Evolutionary conservation across 768 basidiomycete species (phyloP), one percentile per base, ranked within the genome.

Genomic region (Glaciozyma antarctica): DNA sequence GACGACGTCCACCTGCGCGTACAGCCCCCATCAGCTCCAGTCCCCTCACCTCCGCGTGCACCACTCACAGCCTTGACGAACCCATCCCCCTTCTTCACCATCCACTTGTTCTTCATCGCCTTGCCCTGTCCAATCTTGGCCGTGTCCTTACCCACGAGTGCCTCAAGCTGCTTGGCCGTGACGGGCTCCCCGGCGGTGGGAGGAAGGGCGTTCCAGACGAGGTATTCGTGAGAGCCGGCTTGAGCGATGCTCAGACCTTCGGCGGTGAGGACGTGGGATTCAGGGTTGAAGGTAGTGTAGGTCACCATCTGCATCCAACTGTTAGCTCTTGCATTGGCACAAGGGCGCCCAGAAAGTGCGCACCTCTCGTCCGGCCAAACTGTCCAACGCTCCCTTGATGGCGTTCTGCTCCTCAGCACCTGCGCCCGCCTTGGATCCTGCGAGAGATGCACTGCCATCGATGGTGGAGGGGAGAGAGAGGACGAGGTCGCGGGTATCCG

Each of bases 91-190:
- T 94, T 88, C 77, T 97, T 98, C 26, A 80, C 82, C 67, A 98
- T 90, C 95, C 95, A 99, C 62, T 88, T 88, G 72, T 88, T 91
- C 80, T 93, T 97, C 82, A 99, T 95, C 24, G 94, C 95, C 69
- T 88, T 83, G 13, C 87, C 87, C 78, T 98, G 95, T 1, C 95
- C 95, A 63, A 97, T 83, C 78, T 93, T 95, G 21, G 90, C 86
- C 10, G 84, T 82, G 72, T 95, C 91, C 63, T 88, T 87, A 19
- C 94, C 94, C 19, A 98, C 82, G 64, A 77, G 76, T 1, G 48
- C 63, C 49, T 70, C 69, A 28, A 68, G 60, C 38, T 66, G 44
- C 54, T 59, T 58, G 16, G 60, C 64, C 15, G 66, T 64, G 53
- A 64, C n/a, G 13, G 52, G 56, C n/a, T 26, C 51, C 16, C 60